A percentile compares a stretch with the other conserved stretches of the same genome.
Conservation (phyloP, 139 green algal genomes). For the Klebsormidium nitens region DNA sequence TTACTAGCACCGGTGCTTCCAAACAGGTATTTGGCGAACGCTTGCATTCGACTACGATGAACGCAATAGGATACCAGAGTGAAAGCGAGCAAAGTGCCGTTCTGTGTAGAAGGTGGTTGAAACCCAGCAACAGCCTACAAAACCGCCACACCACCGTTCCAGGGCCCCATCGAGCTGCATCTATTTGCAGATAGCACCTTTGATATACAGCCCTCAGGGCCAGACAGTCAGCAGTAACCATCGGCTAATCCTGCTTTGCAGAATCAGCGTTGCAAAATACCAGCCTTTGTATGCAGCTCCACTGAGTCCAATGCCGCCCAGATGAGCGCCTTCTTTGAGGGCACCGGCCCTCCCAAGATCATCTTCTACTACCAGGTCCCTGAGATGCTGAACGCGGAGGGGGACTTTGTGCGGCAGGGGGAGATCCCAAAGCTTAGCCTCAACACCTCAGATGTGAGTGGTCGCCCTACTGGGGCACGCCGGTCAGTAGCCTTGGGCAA, state of each 20-base stretch:
- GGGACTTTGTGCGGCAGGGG: slow-evolving; percentile 8
- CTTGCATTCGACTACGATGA: too few relatives aligned
- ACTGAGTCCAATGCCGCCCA: neutral
- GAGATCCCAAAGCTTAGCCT: slow-evolving; percentile 25
- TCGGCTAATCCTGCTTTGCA: too few relatives aligned
- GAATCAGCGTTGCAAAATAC: too few relatives aligned
- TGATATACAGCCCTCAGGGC: neutral
- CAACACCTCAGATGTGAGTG: slow-evolving; percentile 19
- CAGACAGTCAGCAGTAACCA: neutral
- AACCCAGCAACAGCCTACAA: neutral
- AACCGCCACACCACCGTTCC: neutral
- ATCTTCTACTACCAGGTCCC: slow-evolving; percentile 29
- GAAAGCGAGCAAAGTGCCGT: too few relatives aligned
- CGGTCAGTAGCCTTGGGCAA: neutral
- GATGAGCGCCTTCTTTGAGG: slow-evolving; percentile 17
- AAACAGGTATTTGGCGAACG: too few relatives aligned
- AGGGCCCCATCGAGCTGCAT: neutral
- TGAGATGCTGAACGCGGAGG: slow-evolving; percentile 19
- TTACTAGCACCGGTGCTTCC: too few relatives aligned
- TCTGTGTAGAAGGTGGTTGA: too few relatives aligned
- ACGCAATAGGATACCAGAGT: too few relatives aligned
- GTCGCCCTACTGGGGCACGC: neutral
- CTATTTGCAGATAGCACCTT: neutral
- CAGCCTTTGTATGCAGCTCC: too few relatives aligned
- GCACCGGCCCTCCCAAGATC: neutral